Conservation (phyloP, 1,284 basidiomycete species). For the Cutaneotrichosporon sp. region DNA sequence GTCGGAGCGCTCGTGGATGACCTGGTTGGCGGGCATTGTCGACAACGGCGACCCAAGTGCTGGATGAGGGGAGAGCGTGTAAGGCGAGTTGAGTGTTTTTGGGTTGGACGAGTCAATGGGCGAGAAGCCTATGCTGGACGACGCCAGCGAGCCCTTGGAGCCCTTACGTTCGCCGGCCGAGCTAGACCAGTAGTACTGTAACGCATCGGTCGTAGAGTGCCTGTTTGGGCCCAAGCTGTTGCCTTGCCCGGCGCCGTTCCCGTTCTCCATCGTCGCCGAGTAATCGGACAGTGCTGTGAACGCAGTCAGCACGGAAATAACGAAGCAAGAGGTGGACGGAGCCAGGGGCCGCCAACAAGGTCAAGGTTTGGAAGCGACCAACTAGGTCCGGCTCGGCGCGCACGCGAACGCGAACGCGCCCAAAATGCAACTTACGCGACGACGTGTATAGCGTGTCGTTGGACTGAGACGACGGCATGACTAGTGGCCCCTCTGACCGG, state of each 20-base stretch:
- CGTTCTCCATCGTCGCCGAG: background rate
- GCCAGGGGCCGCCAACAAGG: too few relatives aligned
- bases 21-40: background rate
- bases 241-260: too few relatives aligned
- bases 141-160: constrained; percentile 18
- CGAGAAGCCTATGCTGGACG: constrained; percentile 27
- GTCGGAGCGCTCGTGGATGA: constrained; percentile 1
- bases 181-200: constrained; percentile 43
- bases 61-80: constrained; percentile 15
- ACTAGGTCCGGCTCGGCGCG: too few relatives aligned
- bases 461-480: constrained; percentile 1
- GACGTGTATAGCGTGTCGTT: constrained; percentile 1
- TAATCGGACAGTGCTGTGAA: constrained; percentile 16
- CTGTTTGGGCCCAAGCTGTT: constrained; percentile 11
- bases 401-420: too few relatives aligned
- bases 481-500: background rate
- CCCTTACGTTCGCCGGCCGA: constrained; percentile 38
- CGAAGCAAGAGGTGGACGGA: too few relatives aligned
- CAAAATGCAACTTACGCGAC: background rate
- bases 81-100: constrained; percentile 11
- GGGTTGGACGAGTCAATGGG: constrained; percentile 12
- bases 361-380: too few relatives aligned
- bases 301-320: background rate
- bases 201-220: constrained; percentile 34
- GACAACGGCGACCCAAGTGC: too few relatives aligned